These are phyloP conservation scores for Thelonectria rubi DNA, from an alignment of 2,329 filamentous ascomycete genomes.

Conservation along the genomic window DNA sequence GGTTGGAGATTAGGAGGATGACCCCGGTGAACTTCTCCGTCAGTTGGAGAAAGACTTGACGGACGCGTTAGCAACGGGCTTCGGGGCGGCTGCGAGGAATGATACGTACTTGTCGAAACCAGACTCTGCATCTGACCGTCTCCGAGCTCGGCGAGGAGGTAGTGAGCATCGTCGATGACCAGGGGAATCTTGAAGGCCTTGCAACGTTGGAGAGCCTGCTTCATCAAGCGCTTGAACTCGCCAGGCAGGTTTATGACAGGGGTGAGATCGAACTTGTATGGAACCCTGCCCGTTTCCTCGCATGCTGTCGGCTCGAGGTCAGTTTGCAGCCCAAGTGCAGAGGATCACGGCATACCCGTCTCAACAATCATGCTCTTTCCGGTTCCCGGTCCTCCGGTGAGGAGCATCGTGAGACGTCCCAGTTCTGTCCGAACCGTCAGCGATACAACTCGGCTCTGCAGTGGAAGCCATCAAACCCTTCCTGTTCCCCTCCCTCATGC, in stretches of 20 bases:
- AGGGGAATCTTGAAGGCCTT: conserved; percentile 48
- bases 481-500: too few relatives aligned
- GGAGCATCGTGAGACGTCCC: conserved; percentile 44
- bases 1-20: conserved; percentile 53
- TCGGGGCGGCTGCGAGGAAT: background rate
- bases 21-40: conserved; percentile 50
- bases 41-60: conserved; percentile 36
- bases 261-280: conserved; percentile 22
- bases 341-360: conserved; percentile 7
- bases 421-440: conserved; percentile 29
- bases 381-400: conserved; percentile 47
- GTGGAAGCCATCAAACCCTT: background rate
- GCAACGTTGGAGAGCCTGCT: conserved; percentile 37
- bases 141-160: conserved; percentile 43
- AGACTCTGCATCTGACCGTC: background rate
- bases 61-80: background rate
- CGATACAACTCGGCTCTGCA: too few relatives aligned
- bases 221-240: conserved; percentile 18
- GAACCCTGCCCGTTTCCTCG: conserved; percentile 20
- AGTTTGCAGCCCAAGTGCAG: background rate
- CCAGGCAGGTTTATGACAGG: background rate
- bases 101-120: background rate
- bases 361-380: conserved; percentile 54
- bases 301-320: conserved; percentile 24
- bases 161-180: conserved; percentile 51